Percentiles rank a stretch among this genome's conserved stretches.
These are phyloP conservation scores for Trichosporon faecale DNA, from an alignment of 1,284 basidiomycete genomes.

Conservation along the genomic window DNA sequence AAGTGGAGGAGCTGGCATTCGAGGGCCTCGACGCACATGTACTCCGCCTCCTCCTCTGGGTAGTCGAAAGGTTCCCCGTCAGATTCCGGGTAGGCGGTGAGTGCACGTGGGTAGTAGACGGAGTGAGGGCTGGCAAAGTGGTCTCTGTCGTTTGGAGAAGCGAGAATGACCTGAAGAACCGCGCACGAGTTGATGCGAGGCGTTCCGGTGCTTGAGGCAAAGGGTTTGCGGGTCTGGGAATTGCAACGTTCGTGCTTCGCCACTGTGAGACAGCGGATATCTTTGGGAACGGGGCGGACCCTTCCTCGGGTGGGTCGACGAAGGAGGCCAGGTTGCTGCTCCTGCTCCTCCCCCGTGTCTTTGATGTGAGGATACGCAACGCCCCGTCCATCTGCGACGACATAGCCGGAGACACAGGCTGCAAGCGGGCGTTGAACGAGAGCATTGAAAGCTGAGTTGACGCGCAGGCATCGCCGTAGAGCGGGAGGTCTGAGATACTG, in stretches of 20 bases:
- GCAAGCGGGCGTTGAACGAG: not conserved
- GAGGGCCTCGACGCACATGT: not conserved
- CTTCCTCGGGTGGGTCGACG: no score
- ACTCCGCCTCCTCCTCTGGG: not conserved
- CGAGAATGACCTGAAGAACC: not conserved
- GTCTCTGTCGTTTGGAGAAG: not conserved
- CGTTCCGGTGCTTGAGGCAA: not conserved
- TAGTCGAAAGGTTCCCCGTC: not conserved
- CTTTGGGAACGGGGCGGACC: no score
- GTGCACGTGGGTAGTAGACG: not conserved
- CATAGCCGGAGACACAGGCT: not conserved
- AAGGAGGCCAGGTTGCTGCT: not conserved
- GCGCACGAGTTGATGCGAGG: not conserved
- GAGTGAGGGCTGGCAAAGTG: not conserved
- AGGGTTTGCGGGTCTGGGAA: not conserved
- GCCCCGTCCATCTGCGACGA: not conserved
- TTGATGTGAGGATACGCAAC: not conserved
- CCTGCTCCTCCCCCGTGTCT: not conserved
- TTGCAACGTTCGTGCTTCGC: not conserved
- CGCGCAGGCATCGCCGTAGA: not conserved
- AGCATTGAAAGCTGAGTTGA: not conserved
- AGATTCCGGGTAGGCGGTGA: no score
- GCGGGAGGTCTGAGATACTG: not conserved
- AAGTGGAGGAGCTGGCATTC: not conserved
- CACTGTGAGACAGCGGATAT: no score